Conservation (phyloP, 108 stramenopile genomes). For the Epipyxis sp. region DNA sequence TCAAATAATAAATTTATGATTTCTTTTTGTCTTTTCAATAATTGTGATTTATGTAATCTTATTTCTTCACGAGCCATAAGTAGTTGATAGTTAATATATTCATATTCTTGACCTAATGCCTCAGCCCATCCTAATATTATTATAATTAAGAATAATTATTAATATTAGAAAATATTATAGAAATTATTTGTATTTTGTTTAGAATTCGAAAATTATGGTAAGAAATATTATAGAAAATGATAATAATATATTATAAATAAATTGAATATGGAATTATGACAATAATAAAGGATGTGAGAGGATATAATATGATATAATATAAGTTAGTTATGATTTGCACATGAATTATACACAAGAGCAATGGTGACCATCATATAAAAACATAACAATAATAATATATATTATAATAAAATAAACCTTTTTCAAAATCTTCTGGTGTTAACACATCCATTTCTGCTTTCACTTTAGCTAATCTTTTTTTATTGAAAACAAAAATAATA, state of each 20-base stretch:
- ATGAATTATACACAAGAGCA: not conserved
- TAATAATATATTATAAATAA: not conserved
- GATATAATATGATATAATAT: not conserved
- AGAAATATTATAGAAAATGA: not conserved
- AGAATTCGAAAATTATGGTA: not conserved
- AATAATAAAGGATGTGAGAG: not conserved
- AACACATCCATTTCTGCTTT: not conserved
- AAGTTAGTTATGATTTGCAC: not conserved
- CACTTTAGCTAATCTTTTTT: no score
- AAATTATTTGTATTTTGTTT: not conserved
- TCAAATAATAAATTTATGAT: not conserved
- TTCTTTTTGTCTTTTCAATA: not conserved
- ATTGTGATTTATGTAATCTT: not conserved
- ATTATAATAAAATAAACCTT: not conserved
- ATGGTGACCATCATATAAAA: not conserved
- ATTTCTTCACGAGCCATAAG: slow-evolving; percentile 7
- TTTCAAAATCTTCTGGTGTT: slow-evolving; percentile 7
- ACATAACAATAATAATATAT: not conserved
- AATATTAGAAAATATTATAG: not conserved
- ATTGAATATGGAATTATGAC: not conserved
- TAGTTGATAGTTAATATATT: not conserved
- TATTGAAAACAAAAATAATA: no score
- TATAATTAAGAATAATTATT: not conserved
- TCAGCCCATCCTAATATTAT: slow-evolving; percentile 16
- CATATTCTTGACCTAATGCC: slow-evolving; percentile 26